Evolutionary conservation across 1,139 yeast species (phyloP), one percentile per base, ranked within the genome.

Genomic region (Blastobotrys malaysiensis): DNA sequence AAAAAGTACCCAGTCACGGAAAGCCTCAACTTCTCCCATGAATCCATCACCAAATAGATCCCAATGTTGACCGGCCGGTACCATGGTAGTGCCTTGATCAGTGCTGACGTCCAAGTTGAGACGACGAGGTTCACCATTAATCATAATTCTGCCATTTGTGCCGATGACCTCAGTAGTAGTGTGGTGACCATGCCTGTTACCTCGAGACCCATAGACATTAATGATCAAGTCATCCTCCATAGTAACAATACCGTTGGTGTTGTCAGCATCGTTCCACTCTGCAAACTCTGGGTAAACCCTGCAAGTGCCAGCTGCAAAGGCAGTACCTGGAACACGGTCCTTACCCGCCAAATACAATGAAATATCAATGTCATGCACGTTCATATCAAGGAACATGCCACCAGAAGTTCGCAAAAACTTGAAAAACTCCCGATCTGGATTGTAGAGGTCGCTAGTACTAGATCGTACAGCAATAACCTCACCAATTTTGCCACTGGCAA

Each of bases 231-330:
- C 53, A 7, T 46, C 55, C 21, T 59, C 46, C 43, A 58, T 53
- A 4, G 49, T 49, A 9, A 60, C 55, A 18, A 58, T 22, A 9
- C 63, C 63, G 43, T 54, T 47, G 21, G 55, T 57, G 26, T 59
- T 58, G 52, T 60, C 63, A 18, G 56, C 62, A 49, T 60, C 63
- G 14, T 62, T 62, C 48, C 46, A 60, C 26, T 52, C 58, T 22
- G 47, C 43, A 39, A 60, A 59, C 21, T 51, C 51, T 1, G 63
- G 63, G 45, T 50, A 58, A 19, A 60, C 55, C 27, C 52, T 49
- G 3, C 61, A 24, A n/a, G 62, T 57, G 4, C 63, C 63, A 20
- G 57, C 45, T 7, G 58, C 62, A 49, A 50, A 60, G 5, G 60
- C 62, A 13, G 53, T 46, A 1, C 27, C 22, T 4, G 63, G 63